These are phyloP conservation scores for Echria macrotheca DNA, from an alignment of 495 filamentous ascomycete genomes.

Conservation along the genomic window DNA sequence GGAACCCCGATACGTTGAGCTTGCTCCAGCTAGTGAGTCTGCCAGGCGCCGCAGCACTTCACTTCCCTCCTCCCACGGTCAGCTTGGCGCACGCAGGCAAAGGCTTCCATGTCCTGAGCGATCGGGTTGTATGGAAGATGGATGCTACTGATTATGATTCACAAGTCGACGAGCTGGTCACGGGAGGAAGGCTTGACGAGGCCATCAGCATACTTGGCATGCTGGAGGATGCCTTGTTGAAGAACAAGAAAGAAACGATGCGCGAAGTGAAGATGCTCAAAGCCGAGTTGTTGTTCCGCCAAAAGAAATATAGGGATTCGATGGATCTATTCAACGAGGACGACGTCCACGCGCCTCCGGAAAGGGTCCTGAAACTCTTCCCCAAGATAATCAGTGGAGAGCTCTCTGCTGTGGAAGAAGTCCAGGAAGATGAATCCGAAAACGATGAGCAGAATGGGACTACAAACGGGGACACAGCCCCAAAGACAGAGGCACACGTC, in stretches of 20 bases:
- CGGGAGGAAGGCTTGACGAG: constrained; percentile 75
- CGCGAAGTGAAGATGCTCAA: constrained; percentile 86
- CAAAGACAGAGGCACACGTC: constrained; percentile 25
- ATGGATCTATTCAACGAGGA: constrained; percentile 79
- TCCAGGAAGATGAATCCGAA: constrained; percentile 27
- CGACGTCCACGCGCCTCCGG: constrained; percentile 80
- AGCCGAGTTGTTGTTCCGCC: constrained; percentile 74
- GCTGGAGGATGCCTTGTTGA: constrained; percentile 86
- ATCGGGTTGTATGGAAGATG: constrained; percentile 92
- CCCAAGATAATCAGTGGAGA: constrained; percentile 80
- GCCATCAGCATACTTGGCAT: constrained; percentile 82
- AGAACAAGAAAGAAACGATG: constrained; percentile 72
- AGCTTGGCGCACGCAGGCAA: constrained; percentile 92
- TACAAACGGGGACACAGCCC: constrained; percentile 35
- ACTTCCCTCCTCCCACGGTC: constrained; percentile 91
- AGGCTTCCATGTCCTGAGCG: constrained; percentile 84
- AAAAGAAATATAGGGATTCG: constrained; percentile 79
- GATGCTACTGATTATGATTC: constrained; percentile 86
- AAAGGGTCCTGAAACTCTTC: constrained; percentile 80
- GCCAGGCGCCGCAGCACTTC: constrained; percentile 71
- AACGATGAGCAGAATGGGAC: constrained; percentile 46
- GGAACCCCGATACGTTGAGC: constrained; percentile 87
- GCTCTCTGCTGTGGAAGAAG: constrained; percentile 46
- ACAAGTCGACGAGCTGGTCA: constrained; percentile 80
- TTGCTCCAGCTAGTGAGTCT: constrained; percentile 80